Percentiles rank a stretch among this genome's conserved stretches.
Conservation (phyloP, 768 basidiomycete species). For the Pleurotus cornucopiae region DNA sequence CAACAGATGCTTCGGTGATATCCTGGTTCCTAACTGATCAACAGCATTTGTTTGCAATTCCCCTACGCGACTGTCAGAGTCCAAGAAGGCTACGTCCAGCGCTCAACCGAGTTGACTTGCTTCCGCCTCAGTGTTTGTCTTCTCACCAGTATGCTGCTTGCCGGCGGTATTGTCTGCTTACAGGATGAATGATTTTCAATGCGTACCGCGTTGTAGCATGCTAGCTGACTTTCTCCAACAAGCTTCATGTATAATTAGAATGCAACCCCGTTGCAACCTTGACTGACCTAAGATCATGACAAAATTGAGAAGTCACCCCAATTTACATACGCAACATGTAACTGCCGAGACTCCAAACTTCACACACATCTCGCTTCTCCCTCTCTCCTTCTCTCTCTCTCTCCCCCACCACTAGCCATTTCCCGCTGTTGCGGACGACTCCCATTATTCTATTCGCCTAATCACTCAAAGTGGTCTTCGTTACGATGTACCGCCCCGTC, state of each 20-base stretch:
- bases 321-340: background rate
- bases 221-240: no score
- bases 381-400: background rate
- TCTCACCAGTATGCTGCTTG: no score
- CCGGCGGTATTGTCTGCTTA: no score
- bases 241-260: background rate
- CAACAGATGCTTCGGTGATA: no score
- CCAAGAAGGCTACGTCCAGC: no score
- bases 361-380: background rate
- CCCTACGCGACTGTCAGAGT: no score
- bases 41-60: no score
- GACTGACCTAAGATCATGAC: background rate
- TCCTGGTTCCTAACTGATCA: no score
- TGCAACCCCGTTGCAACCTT: background rate
- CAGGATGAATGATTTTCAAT: no score
- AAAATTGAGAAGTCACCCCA: background rate
- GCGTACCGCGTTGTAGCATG: no score
- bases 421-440: background rate
- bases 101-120: no score
- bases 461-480: conserved; percentile 6
- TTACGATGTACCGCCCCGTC: conserved; percentile 7
- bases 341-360: background rate
- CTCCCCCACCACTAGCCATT: background rate
- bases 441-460: background rate
- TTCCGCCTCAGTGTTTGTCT: no score